Evolutionary conservation across 1,284 basidiomycete species (phyloP), one percentile per base, ranked within the genome.

Genomic region (Phellopilus nigrolimitatus): DNA sequence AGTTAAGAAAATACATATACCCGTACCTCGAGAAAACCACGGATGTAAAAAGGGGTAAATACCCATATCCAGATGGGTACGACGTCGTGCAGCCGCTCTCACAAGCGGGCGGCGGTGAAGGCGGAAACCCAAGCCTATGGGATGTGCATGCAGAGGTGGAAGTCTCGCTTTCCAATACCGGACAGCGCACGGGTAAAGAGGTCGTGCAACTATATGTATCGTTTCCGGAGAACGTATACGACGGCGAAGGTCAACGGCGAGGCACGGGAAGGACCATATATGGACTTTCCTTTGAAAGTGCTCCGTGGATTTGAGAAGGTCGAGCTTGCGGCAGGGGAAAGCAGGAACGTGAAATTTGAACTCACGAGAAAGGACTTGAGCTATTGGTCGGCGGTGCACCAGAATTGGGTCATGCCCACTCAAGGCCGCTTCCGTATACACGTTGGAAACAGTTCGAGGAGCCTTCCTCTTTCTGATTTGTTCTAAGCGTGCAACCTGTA

Each of bases 361-460:
- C 28, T 55, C 28, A 55, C 53, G 21, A 47, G 53, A 17, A 55
- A 51, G 38, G 53, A 55, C 37, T 22, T 55, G 44, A 55, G 53
- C 24, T 55, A 55, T 24, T 55, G 53, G 53, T 34, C 36, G 24
- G 48, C 47, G 21, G 36, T 22, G 27, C 33, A 51, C 12, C 53
- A 55, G 40, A 55, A 55, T 43, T 55, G 53, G 53, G 27, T 55
- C 22, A 55, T 55, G 53, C 49, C 53, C 10, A 55, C 49, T 4
- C 19, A 22, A 19, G 53, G 53, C 12, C 17, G 24, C 8, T 55
- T 55, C 44, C 19, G 25, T 9, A 28, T 55, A 3, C 30, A 25
- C 15, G 53, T 55, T 4, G 53, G 53, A 5, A 55, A 37, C 3
- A 55, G 53, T n/a, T 55, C 53, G n/a, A 39, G 46, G 19, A 48